Evolutionary conservation across 805 yeast genomes (phyloP).

Genomic region (Yarrowia phangngaensis): DNA sequence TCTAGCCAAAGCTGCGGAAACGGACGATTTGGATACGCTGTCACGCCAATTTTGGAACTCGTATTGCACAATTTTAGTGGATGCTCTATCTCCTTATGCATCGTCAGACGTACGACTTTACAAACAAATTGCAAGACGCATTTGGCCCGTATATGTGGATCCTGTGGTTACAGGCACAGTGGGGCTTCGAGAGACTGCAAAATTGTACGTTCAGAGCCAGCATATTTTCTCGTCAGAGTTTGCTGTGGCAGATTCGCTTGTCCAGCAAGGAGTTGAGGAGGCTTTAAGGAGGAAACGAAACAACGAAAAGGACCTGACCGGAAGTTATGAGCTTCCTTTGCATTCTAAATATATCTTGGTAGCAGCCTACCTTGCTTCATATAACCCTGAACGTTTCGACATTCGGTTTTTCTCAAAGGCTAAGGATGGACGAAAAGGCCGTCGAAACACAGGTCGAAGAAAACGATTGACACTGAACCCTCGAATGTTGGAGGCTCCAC

Average conservation of each 20-base stretch:
- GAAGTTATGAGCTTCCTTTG: conserved; percentile 48
- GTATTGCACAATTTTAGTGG: conserved; percentile 45
- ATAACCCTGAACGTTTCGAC: conserved; percentile 65
- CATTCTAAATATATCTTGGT: conserved; percentile 68
- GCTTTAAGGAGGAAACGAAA: conserved; percentile 25
- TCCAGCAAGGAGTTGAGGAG: conserved; percentile 28
- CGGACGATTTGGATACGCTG: conserved; percentile 29
- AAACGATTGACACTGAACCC: conserved; percentile 52
- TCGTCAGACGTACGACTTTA: conserved; percentile 44
- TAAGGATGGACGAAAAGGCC: conserved; percentile 44
- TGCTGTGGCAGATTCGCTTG: conserved; percentile 30
- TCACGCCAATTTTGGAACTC: conserved; percentile 42
- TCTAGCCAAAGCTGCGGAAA: not conserved
- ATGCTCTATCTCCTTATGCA: conserved; percentile 45
- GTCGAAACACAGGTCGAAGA: conserved; percentile 43
- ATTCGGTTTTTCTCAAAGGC: conserved; percentile 64
- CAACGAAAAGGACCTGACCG: conserved; percentile 30
- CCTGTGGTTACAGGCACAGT: conserved; percentile 30
- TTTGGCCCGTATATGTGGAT: conserved; percentile 39
- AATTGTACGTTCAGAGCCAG: conserved; percentile 32
- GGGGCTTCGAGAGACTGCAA: conserved; percentile 30
- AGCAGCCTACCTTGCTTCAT: conserved; percentile 81
- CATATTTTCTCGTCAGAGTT: conserved; percentile 34
- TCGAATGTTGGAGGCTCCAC: conserved; percentile 62
- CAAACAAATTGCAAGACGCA: conserved; percentile 32